A percentile compares a stretch with the other conserved stretches of the same genome.
phyloP scores from a whole-genome alignment of 2,329 filamentous ascomycete genomes.

The Paracoccidioides lutzii region DNA sequence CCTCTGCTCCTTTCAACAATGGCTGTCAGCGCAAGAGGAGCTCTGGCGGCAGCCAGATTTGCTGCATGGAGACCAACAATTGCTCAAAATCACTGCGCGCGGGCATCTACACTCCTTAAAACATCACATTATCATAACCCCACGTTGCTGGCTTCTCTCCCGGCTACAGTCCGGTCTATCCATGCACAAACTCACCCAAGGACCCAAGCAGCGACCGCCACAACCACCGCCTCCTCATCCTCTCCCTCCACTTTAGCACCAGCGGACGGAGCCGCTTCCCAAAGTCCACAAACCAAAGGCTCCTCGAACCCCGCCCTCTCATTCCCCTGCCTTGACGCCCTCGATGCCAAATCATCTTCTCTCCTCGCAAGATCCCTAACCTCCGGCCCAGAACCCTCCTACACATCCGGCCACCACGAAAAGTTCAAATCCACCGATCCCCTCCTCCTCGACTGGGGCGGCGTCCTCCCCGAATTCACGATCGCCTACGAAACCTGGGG shows the following conservation, averaged over 20 bases:
- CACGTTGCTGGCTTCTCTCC: not conserved
- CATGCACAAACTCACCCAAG: conserved; percentile 4
- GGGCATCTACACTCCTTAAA: not conserved
- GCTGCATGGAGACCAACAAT: not conserved
- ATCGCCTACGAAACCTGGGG: conserved; percentile 95
- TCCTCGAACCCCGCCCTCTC: conserved; percentile 72
- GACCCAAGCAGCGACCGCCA: conserved; percentile 6
- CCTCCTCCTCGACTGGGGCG: conserved; percentile 85
- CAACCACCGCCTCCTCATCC: not conserved
- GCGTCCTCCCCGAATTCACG: conserved; percentile 74
- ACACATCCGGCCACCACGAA: conserved; percentile 77
- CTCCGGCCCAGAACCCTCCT: conserved; percentile 81
- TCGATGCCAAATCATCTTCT: conserved; percentile 63
- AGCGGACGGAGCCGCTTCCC: not conserved
- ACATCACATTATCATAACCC: not conserved
- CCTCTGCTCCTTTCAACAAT: not conserved
- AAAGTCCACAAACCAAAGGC: not conserved
- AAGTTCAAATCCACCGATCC: conserved; percentile 61
- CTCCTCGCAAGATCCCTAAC: conserved; percentile 55
- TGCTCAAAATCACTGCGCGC: not conserved
- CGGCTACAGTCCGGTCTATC: not conserved
- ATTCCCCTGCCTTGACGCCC: conserved; percentile 78
- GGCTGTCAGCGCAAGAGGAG: not conserved
- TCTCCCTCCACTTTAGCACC: too few species aligned
- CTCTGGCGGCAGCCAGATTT: not conserved